Conservation (phyloP, 148 eudicot genomes). For the Cornus suecica region DNA sequence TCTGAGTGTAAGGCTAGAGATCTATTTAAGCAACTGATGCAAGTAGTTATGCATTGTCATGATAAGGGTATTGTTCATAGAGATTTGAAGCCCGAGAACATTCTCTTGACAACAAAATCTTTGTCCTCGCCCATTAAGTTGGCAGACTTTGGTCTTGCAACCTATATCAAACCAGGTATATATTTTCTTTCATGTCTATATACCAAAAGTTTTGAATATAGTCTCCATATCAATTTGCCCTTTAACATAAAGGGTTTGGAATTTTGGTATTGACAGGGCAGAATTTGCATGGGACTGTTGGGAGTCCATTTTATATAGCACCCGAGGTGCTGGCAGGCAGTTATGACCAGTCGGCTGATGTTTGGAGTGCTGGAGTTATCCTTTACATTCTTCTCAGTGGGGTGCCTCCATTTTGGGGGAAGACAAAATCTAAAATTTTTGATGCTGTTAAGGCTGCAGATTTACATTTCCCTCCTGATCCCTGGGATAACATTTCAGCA, state of each 20-base stretch:
- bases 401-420: slow-evolving; percentile 74
- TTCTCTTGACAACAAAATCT: slow-evolving; percentile 62
- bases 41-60: slow-evolving; percentile 76
- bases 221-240: neutral
- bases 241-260: neutral
- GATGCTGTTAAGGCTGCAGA: slow-evolving; percentile 61
- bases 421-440: slow-evolving; percentile 61
- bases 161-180: slow-evolving; percentile 74
- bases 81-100: slow-evolving; percentile 90
- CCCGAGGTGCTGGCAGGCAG: slow-evolving; percentile 58
- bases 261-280: slow-evolving; percentile 33
- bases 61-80: slow-evolving; percentile 85
- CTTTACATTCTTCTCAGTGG: slow-evolving; percentile 60
- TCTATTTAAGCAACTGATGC: slow-evolving; percentile 69
- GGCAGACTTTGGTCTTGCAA: slow-evolving; percentile 95
- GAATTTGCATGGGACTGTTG: slow-evolving; percentile 47
- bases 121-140: slow-evolving; percentile 77
- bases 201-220: neutral
- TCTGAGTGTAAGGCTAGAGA: slow-evolving; percentile 58
- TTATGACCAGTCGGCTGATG: slow-evolving; percentile 54
- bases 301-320: slow-evolving; percentile 59
- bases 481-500: slow-evolving; percentile 47
- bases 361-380: slow-evolving; percentile 36
- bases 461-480: slow-evolving; percentile 51
- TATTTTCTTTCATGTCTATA: neutral